Percentiles rank a stretch among this genome's conserved stretches.
These are phyloP conservation scores for Blastocystis sp. DNA, from an alignment of 352 stramenopile genomes.

Conservation along the genomic window DNA sequence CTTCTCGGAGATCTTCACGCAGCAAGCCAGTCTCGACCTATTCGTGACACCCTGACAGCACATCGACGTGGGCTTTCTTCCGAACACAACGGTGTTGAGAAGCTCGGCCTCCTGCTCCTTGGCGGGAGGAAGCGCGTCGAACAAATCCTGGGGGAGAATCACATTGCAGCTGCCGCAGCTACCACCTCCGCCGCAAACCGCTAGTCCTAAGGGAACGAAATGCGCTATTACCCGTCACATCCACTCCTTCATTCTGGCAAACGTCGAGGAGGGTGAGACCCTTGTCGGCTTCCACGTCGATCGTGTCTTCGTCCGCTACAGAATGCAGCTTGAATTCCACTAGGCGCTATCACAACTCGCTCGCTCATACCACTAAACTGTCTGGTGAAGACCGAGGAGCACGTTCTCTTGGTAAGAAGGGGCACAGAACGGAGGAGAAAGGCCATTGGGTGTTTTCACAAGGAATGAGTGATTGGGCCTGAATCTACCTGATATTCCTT, in stretches of 20 bases:
- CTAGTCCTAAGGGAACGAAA: not conserved
- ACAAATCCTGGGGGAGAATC: conserved; percentile 52
- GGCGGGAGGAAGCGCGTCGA: not conserved
- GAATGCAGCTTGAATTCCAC: conserved; percentile 52
- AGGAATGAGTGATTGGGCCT: no score
- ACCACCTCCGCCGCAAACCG: conserved; percentile 47
- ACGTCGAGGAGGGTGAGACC: conserved; percentile 46
- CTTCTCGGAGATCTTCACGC: conserved; percentile 54
- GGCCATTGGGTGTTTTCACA: not conserved
- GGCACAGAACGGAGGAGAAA: conserved; percentile 21
- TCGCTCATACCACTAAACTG: conserved; percentile 1
- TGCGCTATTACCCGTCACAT: conserved; percentile 10
- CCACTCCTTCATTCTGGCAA: conserved; percentile 39
- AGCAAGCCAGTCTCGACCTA: conserved; percentile 65
- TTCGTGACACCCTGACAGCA: not conserved
- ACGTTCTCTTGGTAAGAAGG: not conserved
- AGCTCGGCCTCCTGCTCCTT: conserved; percentile 42
- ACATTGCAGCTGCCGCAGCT: conserved; percentile 64
- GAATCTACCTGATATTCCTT: no score
- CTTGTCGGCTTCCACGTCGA: conserved; percentile 55
- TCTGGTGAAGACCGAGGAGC: not conserved
- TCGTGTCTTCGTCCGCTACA: conserved; percentile 46
- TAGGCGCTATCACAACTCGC: not conserved
- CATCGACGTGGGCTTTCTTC: conserved; percentile 27
- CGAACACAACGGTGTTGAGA: conserved; percentile 46